phyloP scores from a whole-genome alignment of 2,329 filamentous ascomycete species.

The Fusarium torulosum region DNA sequence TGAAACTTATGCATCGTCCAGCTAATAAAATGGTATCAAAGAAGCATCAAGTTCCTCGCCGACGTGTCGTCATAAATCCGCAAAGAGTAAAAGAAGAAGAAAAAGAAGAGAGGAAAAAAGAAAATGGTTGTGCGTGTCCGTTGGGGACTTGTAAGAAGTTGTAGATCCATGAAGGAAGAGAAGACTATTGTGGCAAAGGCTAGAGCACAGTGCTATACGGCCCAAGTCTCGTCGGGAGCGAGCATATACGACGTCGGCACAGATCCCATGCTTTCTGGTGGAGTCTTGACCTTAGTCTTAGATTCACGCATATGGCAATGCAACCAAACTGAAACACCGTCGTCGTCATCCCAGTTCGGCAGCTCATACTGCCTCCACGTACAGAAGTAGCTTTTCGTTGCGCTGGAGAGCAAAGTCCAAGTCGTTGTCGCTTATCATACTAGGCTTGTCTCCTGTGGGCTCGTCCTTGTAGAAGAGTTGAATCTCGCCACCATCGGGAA shows the following conservation, averaged over 20 bases:
- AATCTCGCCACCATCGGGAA: slow-evolving; percentile 76
- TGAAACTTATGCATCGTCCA: slow-evolving; percentile 44
- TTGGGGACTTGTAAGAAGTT: slow-evolving; percentile 37
- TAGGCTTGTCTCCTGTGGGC: slow-evolving; percentile 77
- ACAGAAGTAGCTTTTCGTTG: slow-evolving; percentile 89
- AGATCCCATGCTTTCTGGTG: slow-evolving; percentile 17
- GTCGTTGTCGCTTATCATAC: slow-evolving; percentile 83
- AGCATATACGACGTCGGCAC: slow-evolving; percentile 17
- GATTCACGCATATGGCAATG: slow-evolving; percentile 24
- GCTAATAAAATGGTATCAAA: slow-evolving; percentile 50
- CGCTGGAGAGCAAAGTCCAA: slow-evolving; percentile 82
- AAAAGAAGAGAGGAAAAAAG: slow-evolving; percentile 6
- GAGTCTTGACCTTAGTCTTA: slow-evolving; percentile 24
- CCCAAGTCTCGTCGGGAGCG: slow-evolving; percentile 13
- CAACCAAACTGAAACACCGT: slow-evolving; percentile 42
- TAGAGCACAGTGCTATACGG: slow-evolving; percentile 18
- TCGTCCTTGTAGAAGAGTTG: slow-evolving; percentile 90
- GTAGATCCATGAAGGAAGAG: slow-evolving; percentile 34
- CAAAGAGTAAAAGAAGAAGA: slow-evolving; percentile 23
- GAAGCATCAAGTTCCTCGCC: slow-evolving; percentile 46
- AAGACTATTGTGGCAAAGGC: slow-evolving; percentile 22
- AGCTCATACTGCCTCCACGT: slow-evolving; percentile 68
- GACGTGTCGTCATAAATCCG: slow-evolving; percentile 46
- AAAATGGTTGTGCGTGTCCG: slow-evolving; percentile 24
- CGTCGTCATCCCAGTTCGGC: slow-evolving; percentile 20